Evolutionary conservation across 169 alveolate species (phyloP), one percentile per base, ranked within the genome.

Genomic region (Plasmodium inui): DNA sequence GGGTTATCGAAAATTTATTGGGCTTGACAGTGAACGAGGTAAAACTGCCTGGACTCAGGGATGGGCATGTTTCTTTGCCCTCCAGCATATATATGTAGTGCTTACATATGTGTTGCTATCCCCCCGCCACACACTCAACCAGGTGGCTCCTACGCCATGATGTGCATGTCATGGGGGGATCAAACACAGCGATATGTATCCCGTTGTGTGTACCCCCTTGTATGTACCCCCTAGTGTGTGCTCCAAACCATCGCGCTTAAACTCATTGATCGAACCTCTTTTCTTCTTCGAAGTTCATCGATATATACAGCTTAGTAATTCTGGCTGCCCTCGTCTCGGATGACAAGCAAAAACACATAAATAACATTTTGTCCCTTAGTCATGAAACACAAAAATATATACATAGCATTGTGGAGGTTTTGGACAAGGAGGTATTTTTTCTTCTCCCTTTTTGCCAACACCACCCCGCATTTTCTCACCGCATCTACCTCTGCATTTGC

Each of bases 371-470:
- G 72, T 72, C 94, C 22, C 86, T 88, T 67, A 88, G 74, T n/a
- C 94, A 88, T 88, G 94, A 88, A 79, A 88, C 94, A 10, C 94
- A 88, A 79, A 88, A 88, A 79, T 88, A 88, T 79, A 88, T 88
- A 88, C 94, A 88, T 39, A 76, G 53, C 46, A 80, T 88, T 61
- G 89, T 88, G 46, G 94, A 88, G 82, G 10, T 32, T 67, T 34
- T 88, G 72, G 94, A 88, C 34, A 88, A 88, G 70, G 89, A 78
- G 89, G 94, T 88, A 88, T 55, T 78, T 41, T 34, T 22, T 41
- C 30, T 32, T 57, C 50, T 14, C 46, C 71, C 5, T 19, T 10
- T 50, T 71, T 72, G 2, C 22, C 57, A 32, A 22, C 19, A 39
- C n/a, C 34, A 37, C 74, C 72, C 44, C 10, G 1, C 28, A 6